Conservation (phyloP, 2,329 filamentous ascomycete genomes). For the Fusarium nanum region DNA sequence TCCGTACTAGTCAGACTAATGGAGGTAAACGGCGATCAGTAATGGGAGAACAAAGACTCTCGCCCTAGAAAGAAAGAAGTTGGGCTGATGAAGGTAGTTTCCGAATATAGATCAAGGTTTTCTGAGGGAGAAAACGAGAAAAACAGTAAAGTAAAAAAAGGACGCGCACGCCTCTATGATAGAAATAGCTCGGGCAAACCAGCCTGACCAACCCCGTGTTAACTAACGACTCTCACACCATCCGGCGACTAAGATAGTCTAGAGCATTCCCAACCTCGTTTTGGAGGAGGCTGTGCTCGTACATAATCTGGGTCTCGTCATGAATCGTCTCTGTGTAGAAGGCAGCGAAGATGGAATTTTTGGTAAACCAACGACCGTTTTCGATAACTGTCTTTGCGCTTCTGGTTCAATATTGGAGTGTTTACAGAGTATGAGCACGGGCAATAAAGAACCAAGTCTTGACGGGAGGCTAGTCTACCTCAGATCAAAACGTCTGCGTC, state of each 20-base stretch:
- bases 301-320: neutral
- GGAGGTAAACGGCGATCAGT: slow-evolving; percentile 4
- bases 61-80: neutral
- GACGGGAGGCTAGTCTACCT: neutral
- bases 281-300: slow-evolving; percentile 30
- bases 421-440: neutral
- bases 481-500: slow-evolving; percentile 33
- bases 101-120: slow-evolving; percentile 32
- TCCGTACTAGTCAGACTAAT: neutral
- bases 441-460: neutral
- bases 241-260: slow-evolving; percentile 4
- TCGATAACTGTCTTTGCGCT: neutral
- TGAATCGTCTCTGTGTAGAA: neutral
- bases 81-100: slow-evolving; percentile 6
- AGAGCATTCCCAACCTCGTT: slow-evolving; percentile 32
- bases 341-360: neutral
- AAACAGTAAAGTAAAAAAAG: slow-evolving; percentile 14
- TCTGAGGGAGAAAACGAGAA: neutral
- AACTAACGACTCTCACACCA: slow-evolving; percentile 31
- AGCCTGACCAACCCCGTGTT: slow-evolving; percentile 28
- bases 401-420: neutral
- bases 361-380: neutral
- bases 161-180: slow-evolving; percentile 36
- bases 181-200: slow-evolving; percentile 1
- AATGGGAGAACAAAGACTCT: slow-evolving; percentile 1